Evolutionary conservation across 2,329 filamentous ascomycete species (phyloP).

Genomic region (Hypoxylon sp.): DNA sequence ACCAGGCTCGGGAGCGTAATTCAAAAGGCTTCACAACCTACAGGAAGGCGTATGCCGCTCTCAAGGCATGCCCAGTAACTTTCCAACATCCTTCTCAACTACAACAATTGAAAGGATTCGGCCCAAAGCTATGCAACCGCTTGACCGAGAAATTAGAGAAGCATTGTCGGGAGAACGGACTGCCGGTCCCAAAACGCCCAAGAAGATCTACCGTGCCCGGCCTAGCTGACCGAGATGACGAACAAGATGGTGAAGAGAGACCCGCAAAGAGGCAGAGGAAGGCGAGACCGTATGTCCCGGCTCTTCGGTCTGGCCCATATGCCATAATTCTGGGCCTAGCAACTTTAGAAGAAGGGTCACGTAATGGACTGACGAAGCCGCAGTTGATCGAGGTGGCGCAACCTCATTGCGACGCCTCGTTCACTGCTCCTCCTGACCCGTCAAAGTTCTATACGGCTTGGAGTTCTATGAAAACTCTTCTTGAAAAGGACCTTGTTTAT

Average conservation of each 20-base stretch:
- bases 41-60: conserved; percentile 79
- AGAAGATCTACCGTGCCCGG: conserved; percentile 55
- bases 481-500: conserved; percentile 79
- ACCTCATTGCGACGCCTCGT: conserved; percentile 78
- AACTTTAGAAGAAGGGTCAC: conserved; percentile 66
- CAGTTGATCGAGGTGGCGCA: conserved; percentile 78
- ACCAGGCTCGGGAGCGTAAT: conserved; percentile 75
- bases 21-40: conserved; percentile 79
- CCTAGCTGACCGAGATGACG: conserved; percentile 54
- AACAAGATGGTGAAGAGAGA: conserved; percentile 49
- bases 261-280: conserved; percentile 70
- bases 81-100: conserved; percentile 81
- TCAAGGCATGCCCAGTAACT: conserved; percentile 78
- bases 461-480: conserved; percentile 83
- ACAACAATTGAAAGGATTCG: conserved; percentile 79
- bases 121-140: conserved; percentile 76
- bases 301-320: conserved; percentile 79
- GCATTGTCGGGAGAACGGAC: conserved; percentile 74
- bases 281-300: conserved; percentile 77
- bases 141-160: conserved; percentile 71
- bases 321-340: conserved; percentile 77
- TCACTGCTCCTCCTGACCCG: conserved; percentile 74
- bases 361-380: conserved; percentile 72
- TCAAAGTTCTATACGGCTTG: conserved; percentile 83
- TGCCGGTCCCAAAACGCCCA: conserved; percentile 74